Conservation (phyloP, 805 yeast genomes). For the Wickerhamiella spandovensis region DNA sequence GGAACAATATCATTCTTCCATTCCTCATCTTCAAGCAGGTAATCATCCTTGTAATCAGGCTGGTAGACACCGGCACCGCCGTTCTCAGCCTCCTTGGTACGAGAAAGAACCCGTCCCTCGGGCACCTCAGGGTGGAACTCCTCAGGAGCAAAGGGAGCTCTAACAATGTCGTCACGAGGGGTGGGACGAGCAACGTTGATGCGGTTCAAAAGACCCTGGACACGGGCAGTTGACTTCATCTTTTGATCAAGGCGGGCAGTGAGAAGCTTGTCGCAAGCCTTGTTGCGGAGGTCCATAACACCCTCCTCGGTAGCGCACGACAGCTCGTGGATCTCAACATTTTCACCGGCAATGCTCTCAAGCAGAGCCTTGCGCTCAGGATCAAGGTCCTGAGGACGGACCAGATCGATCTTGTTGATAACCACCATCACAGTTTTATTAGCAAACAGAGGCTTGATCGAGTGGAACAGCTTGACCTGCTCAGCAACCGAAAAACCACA, state of each 20-base stretch:
- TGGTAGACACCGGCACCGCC: slow-evolving; percentile 99
- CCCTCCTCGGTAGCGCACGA: slow-evolving; percentile 92
- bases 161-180: slow-evolving; percentile 65
- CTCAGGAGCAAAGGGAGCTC: slow-evolving; percentile 77
- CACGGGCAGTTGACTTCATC: slow-evolving; percentile 83
- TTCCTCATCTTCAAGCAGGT: slow-evolving; percentile 84
- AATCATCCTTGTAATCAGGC: slow-evolving; percentile 83
- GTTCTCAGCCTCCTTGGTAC: slow-evolving; percentile 83
- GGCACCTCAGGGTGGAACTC: slow-evolving; percentile 58
- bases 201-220: slow-evolving; percentile 78
- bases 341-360: slow-evolving; percentile 40
- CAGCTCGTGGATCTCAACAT: slow-evolving; percentile 84
- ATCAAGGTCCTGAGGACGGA: slow-evolving; percentile 71
- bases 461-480: slow-evolving; percentile 92
- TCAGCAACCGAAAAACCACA: slow-evolving; percentile 97
- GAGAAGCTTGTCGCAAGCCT: slow-evolving; percentile 92
- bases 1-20: slow-evolving; percentile 98
- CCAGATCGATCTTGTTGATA: slow-evolving; percentile 87
- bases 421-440: slow-evolving; percentile 94
- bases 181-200: slow-evolving; percentile 90
- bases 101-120: slow-evolving; percentile 52
- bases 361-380: slow-evolving; percentile 60
- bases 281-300: slow-evolving; percentile 89
- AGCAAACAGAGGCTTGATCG: slow-evolving; percentile 93
- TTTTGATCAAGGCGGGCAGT: slow-evolving; percentile 95